Conservation (phyloP, 805 yeast genomes). For the Pichia nakasei region DNA sequence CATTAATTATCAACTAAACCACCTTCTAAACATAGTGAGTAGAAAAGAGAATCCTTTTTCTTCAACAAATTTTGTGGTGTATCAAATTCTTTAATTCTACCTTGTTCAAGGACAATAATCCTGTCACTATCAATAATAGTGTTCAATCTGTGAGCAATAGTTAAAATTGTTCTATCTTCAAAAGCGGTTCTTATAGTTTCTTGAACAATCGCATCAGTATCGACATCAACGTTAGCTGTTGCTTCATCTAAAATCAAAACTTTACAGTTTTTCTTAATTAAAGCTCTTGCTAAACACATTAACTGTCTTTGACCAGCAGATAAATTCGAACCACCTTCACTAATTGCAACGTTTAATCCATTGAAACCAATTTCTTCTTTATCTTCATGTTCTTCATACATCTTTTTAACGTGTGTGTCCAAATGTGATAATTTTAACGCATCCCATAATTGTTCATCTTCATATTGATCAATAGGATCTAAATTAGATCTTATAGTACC, state of each 20-base stretch:
- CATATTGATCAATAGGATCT: constrained; percentile 65
- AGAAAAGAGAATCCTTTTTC: constrained; percentile 61
- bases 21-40: constrained; percentile 73
- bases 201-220: constrained; percentile 70
- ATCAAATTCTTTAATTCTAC: constrained; percentile 70
- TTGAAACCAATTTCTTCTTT: constrained; percentile 32
- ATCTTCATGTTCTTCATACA: constrained; percentile 37
- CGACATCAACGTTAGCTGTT: constrained; percentile 83
- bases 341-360: constrained; percentile 20
- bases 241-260: constrained; percentile 76
- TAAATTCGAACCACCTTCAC: constrained; percentile 48
- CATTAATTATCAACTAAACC: constrained; percentile 32
- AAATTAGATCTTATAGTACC: constrained; percentile 80
- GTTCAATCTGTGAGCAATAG: constrained; percentile 79
- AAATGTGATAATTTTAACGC: constrained; percentile 73
- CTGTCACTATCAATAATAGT: constrained; percentile 77
- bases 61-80: constrained; percentile 59
- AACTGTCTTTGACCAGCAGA: constrained; percentile 87
- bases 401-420: constrained; percentile 48
- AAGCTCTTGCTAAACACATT: constrained; percentile 73
- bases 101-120: constrained; percentile 68
- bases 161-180: constrained; percentile 66
- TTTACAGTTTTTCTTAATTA: constrained; percentile 48
- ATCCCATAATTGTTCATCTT: constrained; percentile 77
- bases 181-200: constrained; percentile 70